Base-by-base conservation (phyloP, 2,329 filamentous ascomycete species). In the Apiospora hydei region DNA sequence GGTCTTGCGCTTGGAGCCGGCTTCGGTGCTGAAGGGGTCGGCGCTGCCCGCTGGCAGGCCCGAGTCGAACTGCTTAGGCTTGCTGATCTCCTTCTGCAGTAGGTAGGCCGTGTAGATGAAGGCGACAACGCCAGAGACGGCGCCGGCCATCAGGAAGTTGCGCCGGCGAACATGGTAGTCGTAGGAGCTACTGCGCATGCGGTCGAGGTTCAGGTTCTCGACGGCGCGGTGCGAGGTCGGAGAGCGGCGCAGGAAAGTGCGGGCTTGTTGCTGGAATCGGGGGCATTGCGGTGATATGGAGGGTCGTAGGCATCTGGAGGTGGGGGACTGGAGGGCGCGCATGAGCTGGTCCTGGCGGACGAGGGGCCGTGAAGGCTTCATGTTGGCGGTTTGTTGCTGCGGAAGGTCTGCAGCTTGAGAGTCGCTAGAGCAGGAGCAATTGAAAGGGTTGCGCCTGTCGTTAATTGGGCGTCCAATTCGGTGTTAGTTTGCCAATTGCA, bases 1-100 rank as follows among this genome's bases (percentile, higher is more conserved):
- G 1, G 89, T 83, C 79, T 89, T 90, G 77, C 88, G 85, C 80
- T 84, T 85, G 73, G 84, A 84, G 47, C 86, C 86, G 24, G 83
- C 84, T 73, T 88, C 84, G 16, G 82, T 85, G 73, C 82, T 85
- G 77, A 89, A 87, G 0, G 84, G 79, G 69, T 80, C 77, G 24
- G 73, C 70, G 18, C 77, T 83, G 71, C 86, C 83, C 26, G 81
- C 82, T 4, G 85, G 78, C 68, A 41, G 34, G 34, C 82, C 83
- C 72, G 87, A 81, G 70, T 88, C 85, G 34, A 84, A 75, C 74
- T 84, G 83, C 76, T 85, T 86, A 57, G 90, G 83, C 78, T 41
- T 51, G 79, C 82, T 67, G 13, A 79, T 46, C 67, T 67, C 74
- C 49, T 72, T 46, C 69, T 71, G 68, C 21, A 81, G 70, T 18